A percentile compares a stretch with the other conserved stretches of the same genome.
phyloP scores from a whole-genome alignment of 2,329 filamentous ascomycete species.

The Cercospora citrullina region DNA sequence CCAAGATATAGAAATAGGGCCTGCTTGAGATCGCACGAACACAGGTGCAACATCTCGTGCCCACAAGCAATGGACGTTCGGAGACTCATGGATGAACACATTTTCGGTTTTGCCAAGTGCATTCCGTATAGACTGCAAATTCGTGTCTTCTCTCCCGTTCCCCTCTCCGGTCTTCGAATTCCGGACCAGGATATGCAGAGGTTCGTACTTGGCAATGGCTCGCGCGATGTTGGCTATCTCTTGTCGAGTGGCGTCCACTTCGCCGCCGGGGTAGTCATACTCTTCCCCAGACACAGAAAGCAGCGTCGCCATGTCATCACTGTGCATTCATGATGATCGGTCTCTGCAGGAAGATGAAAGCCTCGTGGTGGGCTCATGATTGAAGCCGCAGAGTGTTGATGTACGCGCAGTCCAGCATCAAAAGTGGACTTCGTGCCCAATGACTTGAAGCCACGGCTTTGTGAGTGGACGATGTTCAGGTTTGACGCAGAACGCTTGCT shows the following conservation, averaged over 20 bases:
- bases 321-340: slow-evolving; percentile 15
- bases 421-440: neutral
- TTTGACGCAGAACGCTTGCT: neutral
- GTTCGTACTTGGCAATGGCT: slow-evolving; percentile 19
- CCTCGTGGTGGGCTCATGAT: neutral
- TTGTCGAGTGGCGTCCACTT: slow-evolving; percentile 8
- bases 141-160: neutral
- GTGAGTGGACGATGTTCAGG: neutral
- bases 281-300: slow-evolving; percentile 11
- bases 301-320: slow-evolving; percentile 19
- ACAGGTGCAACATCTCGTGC: slow-evolving; percentile 26
- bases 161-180: neutral
- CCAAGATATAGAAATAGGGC: slow-evolving; percentile 13
- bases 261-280: slow-evolving; percentile 2
- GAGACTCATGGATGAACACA: slow-evolving; percentile 10
- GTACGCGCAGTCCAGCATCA: neutral
- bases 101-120: slow-evolving; percentile 11
- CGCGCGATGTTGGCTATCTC: slow-evolving; percentile 15
- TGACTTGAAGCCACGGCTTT: neutral
- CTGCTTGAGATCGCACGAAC: slow-evolving; percentile 17
- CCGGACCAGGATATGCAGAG: slow-evolving; percentile 17
- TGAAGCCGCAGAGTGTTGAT: neutral
- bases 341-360: slow-evolving; percentile 18
- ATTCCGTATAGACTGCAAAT: slow-evolving; percentile 6
- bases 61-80: slow-evolving; percentile 22